Percentiles rank a stretch among this genome's conserved stretches.
phyloP scores from a whole-genome alignment of 345 rosid species.

The Camelina laxa region DNA sequence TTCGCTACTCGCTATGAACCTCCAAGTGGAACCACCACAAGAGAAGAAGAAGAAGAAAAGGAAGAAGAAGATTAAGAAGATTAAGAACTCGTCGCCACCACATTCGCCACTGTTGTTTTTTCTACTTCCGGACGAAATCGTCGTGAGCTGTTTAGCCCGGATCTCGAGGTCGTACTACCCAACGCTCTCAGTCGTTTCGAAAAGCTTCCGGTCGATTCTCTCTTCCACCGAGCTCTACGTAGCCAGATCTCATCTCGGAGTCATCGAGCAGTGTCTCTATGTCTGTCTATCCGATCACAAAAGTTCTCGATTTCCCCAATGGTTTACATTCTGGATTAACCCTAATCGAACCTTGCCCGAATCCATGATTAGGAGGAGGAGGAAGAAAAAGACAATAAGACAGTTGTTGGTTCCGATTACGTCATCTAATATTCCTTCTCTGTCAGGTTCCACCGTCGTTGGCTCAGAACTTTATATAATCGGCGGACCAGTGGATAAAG shows the following conservation, averaged over 20 bases:
- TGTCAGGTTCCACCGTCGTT: background rate
- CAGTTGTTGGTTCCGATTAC: background rate
- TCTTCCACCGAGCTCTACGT: conserved; percentile 10
- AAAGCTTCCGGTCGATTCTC: background rate
- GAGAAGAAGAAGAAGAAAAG: no score
- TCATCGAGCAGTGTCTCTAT: background rate
- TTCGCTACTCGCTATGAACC: no score
- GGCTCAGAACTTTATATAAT: background rate
- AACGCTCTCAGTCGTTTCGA: background rate
- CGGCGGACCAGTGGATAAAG: background rate
- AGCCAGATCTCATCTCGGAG: background rate
- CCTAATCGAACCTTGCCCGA: no score
- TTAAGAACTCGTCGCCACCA: background rate
- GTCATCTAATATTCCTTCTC: no score
- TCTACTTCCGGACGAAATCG: background rate
- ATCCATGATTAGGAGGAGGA: no score
- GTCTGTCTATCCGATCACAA: background rate
- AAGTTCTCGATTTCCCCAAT: background rate
- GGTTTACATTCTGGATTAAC: background rate
- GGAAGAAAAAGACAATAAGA: no score
- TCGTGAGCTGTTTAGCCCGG: background rate
- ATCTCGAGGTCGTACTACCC: conserved; percentile 11
- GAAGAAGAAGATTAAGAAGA: no score
- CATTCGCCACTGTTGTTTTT: background rate
- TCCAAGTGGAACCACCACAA: background rate